Evolutionary conservation across 306 rosid species (phyloP), one percentile per base, ranked within the genome.

Genomic region (Prosopis cineraria): DNA sequence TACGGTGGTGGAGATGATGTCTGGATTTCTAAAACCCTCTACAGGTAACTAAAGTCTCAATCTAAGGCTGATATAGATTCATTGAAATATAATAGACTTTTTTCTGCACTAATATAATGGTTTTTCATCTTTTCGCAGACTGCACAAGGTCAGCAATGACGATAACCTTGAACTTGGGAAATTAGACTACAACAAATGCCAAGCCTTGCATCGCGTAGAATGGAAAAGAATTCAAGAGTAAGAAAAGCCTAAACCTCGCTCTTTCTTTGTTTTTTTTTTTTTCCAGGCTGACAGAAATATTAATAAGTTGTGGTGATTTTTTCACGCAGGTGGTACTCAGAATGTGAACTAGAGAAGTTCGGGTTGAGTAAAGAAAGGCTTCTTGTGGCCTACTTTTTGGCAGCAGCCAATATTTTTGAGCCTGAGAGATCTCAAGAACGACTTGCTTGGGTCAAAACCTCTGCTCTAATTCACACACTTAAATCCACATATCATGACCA

Each of bases 11-110:
- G 65, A 10, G 75, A 84, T 68, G 94, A 90, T 65, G 85, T 90
- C 14, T 90, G 94, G 94, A 90, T 90, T 56, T 89, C 91, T 53
- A 90, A 90, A 80, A 84, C 90, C 7, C 86, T 88, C 5, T 90
- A 90, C 82, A 88, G 91, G 93, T 87, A 27, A 58, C 6, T 22
- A 9, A 52, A 19, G 11, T 5, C n/a, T 52, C 29, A n/a, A 52
- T 52, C 12, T 52, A n/a, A n/a, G n/a, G n/a, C n/a, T n/a, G n/a
- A n/a, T n/a, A n/a, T n/a, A n/a, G n/a, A n/a, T n/a, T n/a, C n/a
- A n/a, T n/a, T n/a, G n/a, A n/a, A n/a, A n/a, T n/a, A n/a, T n/a
- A n/a, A n/a, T n/a, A n/a, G n/a, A n/a, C n/a, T n/a, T n/a, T n/a
- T n/a, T n/a, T n/a, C n/a, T n/a, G n/a, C n/a, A n/a, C n/a, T n/a